phyloP scores from a whole-genome alignment of 164 flowering plant genomes.

The Piper betle region DNA sequence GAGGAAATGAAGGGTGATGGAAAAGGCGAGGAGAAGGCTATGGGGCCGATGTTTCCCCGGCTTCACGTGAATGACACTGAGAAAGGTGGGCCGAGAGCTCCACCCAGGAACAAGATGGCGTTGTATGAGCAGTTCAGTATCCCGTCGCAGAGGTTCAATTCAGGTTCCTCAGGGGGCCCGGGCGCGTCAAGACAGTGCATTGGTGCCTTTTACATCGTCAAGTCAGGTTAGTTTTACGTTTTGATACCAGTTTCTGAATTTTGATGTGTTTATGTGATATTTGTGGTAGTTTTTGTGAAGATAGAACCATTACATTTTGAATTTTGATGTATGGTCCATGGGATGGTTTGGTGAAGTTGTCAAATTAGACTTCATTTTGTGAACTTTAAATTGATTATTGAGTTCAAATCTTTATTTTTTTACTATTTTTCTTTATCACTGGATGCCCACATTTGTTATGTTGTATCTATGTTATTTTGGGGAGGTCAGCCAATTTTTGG shows the following conservation, averaged over 20 bases:
- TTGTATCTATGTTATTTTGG: too few species aligned
- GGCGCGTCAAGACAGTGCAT: conserved; percentile 15
- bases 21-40: conserved; percentile 36
- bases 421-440: too few species aligned
- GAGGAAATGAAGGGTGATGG: conserved; percentile 29
- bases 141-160: conserved; percentile 48
- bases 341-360: too few species aligned
- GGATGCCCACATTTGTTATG: too few species aligned
- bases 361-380: too few species aligned
- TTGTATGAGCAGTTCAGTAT: conserved; percentile 63
- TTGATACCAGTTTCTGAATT: neutral
- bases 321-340: too few species aligned
- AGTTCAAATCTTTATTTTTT: too few species aligned
- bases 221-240: conserved; percentile 31
- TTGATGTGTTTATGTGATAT: neutral
- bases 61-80: conserved; percentile 75
- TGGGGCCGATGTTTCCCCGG: conserved; percentile 68
- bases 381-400: too few species aligned
- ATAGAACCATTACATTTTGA: too few species aligned
- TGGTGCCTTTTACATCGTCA: conserved; percentile 24
- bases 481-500: too few species aligned
- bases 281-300: neutral
- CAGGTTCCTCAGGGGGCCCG: conserved; percentile 23
- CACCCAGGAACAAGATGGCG: conserved; percentile 93
- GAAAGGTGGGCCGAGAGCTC: conserved; percentile 77